Evolutionary conservation across 345 rosid genomes (phyloP).

Genomic region (Salix brachista): DNA sequence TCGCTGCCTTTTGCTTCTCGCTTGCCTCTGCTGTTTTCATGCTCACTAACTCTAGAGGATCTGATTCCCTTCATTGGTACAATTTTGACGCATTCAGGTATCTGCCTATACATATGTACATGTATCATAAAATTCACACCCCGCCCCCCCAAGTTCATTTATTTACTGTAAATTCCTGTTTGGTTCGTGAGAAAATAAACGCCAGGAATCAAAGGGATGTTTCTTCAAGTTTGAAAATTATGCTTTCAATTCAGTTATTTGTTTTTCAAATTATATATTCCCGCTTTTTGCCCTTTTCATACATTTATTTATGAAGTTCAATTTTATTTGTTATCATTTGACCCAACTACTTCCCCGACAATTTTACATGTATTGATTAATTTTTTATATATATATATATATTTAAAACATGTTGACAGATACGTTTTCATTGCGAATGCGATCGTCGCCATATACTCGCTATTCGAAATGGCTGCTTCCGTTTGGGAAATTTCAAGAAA

Average conservation of each 20-base stretch:
- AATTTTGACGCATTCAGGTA: slow-evolving; percentile 94
- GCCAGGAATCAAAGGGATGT: background rate
- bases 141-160: background rate
- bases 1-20: slow-evolving; percentile 73
- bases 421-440: slow-evolving; percentile 75
- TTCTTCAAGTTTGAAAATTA: background rate
- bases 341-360: background rate
- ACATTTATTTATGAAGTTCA: background rate
- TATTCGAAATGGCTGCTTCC: slow-evolving; percentile 66
- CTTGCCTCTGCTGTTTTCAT: slow-evolving; percentile 82
- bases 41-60: slow-evolving; percentile 65
- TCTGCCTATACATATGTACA: background rate
- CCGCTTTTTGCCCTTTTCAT: background rate
- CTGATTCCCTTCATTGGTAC: slow-evolving; percentile 66
- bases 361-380: background rate
- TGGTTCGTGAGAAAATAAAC: background rate
- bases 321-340: background rate
- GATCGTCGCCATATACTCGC: slow-evolving; percentile 78
- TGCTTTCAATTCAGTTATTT: background rate
- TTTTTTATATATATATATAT: no score
- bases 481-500: slow-evolving; percentile 84
- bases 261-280: background rate
- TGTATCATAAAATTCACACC: background rate
- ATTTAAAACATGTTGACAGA: slow-evolving; percentile 30
- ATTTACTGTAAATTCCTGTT: background rate